Conservation (phyloP, 2,329 filamentous ascomycete genomes). For the Metarhizium guizhouense region DNA sequence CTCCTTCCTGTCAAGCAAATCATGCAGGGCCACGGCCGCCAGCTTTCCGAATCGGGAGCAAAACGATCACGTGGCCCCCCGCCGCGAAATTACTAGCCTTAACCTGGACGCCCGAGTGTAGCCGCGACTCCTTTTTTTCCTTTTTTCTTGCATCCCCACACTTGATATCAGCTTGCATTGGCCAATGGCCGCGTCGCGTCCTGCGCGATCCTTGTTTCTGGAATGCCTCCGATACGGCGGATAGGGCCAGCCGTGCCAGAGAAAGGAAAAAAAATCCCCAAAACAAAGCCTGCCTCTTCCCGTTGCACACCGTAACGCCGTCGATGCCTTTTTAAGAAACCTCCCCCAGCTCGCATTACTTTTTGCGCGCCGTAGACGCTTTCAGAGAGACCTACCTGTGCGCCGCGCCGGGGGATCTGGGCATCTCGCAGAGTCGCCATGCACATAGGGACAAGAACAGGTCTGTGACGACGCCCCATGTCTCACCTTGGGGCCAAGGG, state of each 20-base stretch:
- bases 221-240: conserved; percentile 14
- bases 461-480: background rate
- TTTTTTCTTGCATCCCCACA: conserved; percentile 3
- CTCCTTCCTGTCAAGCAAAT: background rate
- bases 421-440: no score
- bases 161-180: conserved; percentile 4
- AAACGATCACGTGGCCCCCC: conserved; percentile 14
- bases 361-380: no score
- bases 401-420: no score
- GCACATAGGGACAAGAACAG: no score
- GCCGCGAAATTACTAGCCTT: conserved; percentile 1
- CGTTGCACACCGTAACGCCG: no score
- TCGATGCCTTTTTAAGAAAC: no score
- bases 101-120: conserved; percentile 13
- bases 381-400: no score
- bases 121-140: conserved; percentile 13
- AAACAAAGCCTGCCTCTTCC: no score
- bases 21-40: conserved; percentile 1
- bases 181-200: conserved; percentile 4
- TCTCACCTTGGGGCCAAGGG: background rate
- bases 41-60: conserved; percentile 5
- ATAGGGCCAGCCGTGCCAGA: no score
- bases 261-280: no score
- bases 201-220: conserved; percentile 2
- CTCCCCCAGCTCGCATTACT: no score